Evolutionary conservation across 2,329 filamentous ascomycete species (phyloP).

Genomic region (Trichoderma breve): DNA sequence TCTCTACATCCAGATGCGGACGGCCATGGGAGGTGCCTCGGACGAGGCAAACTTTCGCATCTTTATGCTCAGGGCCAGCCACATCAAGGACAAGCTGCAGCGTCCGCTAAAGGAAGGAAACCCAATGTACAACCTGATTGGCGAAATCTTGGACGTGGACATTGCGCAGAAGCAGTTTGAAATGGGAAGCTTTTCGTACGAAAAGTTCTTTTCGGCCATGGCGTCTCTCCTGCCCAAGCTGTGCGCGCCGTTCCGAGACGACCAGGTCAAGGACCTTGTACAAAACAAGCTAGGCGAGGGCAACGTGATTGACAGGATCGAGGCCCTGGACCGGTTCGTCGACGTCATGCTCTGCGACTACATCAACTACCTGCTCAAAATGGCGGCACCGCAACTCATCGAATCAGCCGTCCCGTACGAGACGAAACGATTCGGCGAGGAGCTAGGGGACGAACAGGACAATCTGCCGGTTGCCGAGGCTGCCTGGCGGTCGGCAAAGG

Average conservation of each 20-base stretch:
- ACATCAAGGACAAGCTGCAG: constrained; percentile 69
- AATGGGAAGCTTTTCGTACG: constrained; percentile 74
- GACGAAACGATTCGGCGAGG: constrained; percentile 66
- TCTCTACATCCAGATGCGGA: constrained; percentile 57
- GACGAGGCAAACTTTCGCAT: constrained; percentile 64
- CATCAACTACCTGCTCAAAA: constrained; percentile 74
- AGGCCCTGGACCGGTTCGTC: constrained; percentile 72
- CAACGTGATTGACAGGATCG: constrained; percentile 71
- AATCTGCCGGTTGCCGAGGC: constrained; percentile 59
- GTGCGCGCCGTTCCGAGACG: constrained; percentile 77
- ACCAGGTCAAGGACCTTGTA: constrained; percentile 66
- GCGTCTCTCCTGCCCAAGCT: constrained; percentile 72
- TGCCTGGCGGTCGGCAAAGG: constrained; percentile 64
- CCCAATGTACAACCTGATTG: constrained; percentile 71
- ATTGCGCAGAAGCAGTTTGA: constrained; percentile 67
- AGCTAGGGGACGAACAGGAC: constrained; percentile 55
- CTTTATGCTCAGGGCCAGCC: constrained; percentile 68
- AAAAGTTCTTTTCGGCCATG: constrained; percentile 77
- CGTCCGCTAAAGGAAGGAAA: constrained; percentile 68
- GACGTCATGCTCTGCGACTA: constrained; percentile 78
- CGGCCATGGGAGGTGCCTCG: constrained; percentile 64
- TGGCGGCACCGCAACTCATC: constrained; percentile 68
- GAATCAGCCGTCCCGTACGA: constrained; percentile 72
- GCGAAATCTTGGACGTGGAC: constrained; percentile 71
- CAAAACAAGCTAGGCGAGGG: constrained; percentile 59